phyloP scores from a whole-genome alignment of 2,329 filamentous ascomycete species.

The Aspergillus melleus region DNA sequence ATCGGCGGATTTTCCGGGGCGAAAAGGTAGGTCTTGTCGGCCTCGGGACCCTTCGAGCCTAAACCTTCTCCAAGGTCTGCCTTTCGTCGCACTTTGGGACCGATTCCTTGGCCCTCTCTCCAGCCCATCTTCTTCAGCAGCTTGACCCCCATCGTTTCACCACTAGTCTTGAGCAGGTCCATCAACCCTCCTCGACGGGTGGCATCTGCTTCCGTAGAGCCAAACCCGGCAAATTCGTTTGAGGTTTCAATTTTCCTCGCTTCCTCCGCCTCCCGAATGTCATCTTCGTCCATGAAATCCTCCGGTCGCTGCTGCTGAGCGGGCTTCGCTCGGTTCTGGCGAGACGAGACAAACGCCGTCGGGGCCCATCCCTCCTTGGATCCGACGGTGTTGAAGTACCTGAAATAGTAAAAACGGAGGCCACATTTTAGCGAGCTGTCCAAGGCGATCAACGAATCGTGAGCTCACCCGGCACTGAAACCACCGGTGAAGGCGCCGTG shows the following conservation, averaged over 20 bases:
- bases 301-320: slow-evolving; percentile 68
- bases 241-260: slow-evolving; percentile 71
- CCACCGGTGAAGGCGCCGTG: slow-evolving; percentile 97
- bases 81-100: slow-evolving; percentile 75
- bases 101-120: slow-evolving; percentile 90
- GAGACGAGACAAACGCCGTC: slow-evolving; percentile 86
- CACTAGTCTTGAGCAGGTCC: slow-evolving; percentile 69
- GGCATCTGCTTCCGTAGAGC: slow-evolving; percentile 61
- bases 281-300: slow-evolving; percentile 98
- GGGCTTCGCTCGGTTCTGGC: slow-evolving; percentile 73
- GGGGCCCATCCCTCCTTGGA: slow-evolving; percentile 98
- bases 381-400: slow-evolving; percentile 96
- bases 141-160: slow-evolving; percentile 84
- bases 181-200: slow-evolving; percentile 59
- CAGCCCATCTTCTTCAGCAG: slow-evolving; percentile 92
- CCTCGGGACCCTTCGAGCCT: slow-evolving; percentile 38
- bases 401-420: slow-evolving; percentile 40
- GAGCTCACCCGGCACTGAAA: slow-evolving; percentile 85
- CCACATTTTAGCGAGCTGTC: slow-evolving; percentile 34
- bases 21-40: slow-evolving; percentile 68
- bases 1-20: slow-evolving; percentile 77
- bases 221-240: slow-evolving; percentile 73
- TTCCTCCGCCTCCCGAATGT: slow-evolving; percentile 83
- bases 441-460: slow-evolving; percentile 29
- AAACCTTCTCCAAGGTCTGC: slow-evolving; percentile 65